phyloP scores from a whole-genome alignment of 257 asterid genomes.

The Solanum chaucha region DNA sequence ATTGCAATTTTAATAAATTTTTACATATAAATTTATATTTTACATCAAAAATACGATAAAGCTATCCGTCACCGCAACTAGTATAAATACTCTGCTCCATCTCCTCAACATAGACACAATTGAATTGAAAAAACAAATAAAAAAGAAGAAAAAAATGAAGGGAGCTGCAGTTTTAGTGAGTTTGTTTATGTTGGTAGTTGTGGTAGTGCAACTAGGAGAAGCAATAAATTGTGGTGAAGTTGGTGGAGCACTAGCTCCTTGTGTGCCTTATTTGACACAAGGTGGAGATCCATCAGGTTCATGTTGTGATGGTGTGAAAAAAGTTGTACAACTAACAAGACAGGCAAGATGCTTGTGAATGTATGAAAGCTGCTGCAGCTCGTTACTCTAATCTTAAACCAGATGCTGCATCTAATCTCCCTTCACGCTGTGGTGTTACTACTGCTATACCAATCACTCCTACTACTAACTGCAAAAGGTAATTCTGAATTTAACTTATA shows the following conservation, averaged over 20 bases:
- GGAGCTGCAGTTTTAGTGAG: constrained; percentile 2
- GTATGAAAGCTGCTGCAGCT: constrained; percentile 42
- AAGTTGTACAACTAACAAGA: constrained; percentile 18
- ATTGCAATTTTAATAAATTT: not conserved
- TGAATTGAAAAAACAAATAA: no score
- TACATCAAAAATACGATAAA: no score
- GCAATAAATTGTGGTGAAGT: constrained; percentile 38
- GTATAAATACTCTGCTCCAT: not conserved
- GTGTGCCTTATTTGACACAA: constrained; percentile 25
- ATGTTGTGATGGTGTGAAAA: constrained; percentile 39
- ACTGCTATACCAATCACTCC: constrained; percentile 19
- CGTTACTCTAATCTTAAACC: constrained; percentile 11
- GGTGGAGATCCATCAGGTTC: constrained; percentile 23
- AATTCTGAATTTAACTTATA: not conserved
- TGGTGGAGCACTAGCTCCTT: constrained; percentile 18
- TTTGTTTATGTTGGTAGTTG: constrained; percentile 17
- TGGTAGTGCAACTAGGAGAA: constrained; percentile 5
- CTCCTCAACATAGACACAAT: not conserved
- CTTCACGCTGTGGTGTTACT: constrained; percentile 39
- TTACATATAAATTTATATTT: no score
- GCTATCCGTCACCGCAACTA: not conserved
- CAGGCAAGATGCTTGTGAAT: constrained; percentile 39
- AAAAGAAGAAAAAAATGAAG: constrained; percentile 37
- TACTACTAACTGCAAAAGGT: constrained; percentile 38
- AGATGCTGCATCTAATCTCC: constrained; percentile 42